These are phyloP conservation scores for Nigrospora oryzae DNA, from an alignment of 2,329 filamentous ascomycete genomes.

Conservation along the genomic window DNA sequence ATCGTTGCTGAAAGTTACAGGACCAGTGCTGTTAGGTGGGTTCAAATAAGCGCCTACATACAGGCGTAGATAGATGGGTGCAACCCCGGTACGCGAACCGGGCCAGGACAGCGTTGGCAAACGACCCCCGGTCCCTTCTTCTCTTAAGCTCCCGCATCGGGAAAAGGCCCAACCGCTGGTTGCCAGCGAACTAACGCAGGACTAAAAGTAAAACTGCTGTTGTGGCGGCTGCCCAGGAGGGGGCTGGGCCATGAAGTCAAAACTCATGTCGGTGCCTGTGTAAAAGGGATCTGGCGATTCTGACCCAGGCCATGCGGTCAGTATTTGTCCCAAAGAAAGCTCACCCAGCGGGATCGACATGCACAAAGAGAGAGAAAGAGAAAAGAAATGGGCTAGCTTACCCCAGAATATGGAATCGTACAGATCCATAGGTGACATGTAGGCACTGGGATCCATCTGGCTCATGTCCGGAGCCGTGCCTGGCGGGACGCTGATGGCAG, in stretches of 20 bases:
- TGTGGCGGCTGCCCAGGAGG: conserved; percentile 47
- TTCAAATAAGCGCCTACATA: too few species aligned
- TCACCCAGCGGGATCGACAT: not conserved
- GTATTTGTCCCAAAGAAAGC: not conserved
- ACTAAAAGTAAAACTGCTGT: conserved; percentile 47
- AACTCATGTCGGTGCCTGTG: conserved; percentile 48
- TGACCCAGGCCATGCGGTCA: conserved; percentile 11
- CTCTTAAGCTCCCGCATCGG: too few species aligned
- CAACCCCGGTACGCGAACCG: too few species aligned
- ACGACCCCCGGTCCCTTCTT: too few species aligned
- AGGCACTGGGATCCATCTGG: conserved; percentile 44
- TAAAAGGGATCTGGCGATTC: conserved; percentile 54
- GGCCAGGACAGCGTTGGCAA: too few species aligned
- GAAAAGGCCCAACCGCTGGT: too few species aligned
- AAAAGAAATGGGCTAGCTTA: conserved; percentile 24
- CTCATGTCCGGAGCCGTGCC: conserved; percentile 31
- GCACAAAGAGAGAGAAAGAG: too few species aligned
- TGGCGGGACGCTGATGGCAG: conserved; percentile 14
- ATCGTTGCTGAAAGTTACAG: too few species aligned
- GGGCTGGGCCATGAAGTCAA: conserved; percentile 52
- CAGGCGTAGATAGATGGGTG: too few species aligned
- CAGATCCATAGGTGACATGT: conserved; percentile 59
- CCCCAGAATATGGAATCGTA: conserved; percentile 64
- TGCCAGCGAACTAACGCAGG: not conserved
- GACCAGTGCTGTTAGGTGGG: too few species aligned